Conservation (phyloP, 306 rosid genomes). For the Cucurbita maxima region DNA sequence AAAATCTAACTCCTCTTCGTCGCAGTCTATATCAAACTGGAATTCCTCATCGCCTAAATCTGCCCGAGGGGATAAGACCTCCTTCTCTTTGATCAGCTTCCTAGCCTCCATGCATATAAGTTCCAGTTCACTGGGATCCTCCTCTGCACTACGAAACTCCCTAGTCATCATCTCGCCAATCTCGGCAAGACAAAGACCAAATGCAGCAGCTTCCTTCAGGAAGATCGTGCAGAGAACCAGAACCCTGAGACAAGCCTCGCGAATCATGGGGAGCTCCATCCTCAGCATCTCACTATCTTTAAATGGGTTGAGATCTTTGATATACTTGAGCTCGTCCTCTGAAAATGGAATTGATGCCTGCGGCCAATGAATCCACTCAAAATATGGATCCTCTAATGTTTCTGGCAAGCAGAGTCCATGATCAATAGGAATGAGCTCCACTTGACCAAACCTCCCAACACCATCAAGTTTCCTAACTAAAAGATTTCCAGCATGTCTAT, state of each 20-base stretch:
- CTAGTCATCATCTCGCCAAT: constrained; percentile 98
- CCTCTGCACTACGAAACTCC: constrained; percentile 73
- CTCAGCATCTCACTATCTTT: constrained; percentile 61
- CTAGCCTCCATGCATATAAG: constrained; percentile 76
- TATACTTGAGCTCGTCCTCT: constrained; percentile 79
- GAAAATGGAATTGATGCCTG: constrained; percentile 94
- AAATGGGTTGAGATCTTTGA: constrained; percentile 38
- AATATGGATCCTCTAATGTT: constrained; percentile 85
- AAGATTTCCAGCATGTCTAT: constrained; percentile 95
- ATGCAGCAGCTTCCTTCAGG: constrained; percentile 68
- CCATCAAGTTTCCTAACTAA: constrained; percentile 74
- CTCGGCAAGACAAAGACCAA: constrained; percentile 81
- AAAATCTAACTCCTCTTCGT: constrained; percentile 30
- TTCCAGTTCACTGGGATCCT: constrained; percentile 95
- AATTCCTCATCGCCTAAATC: constrained; percentile 39
- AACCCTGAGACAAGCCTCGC: constrained; percentile 88
- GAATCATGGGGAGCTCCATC: constrained; percentile 84
- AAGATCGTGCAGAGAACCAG: constrained; percentile 79
- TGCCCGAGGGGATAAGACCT: constrained; percentile 38
- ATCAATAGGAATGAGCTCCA: constrained; percentile 91
- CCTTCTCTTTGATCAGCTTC: constrained; percentile 55
- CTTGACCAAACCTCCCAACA: constrained; percentile 70
- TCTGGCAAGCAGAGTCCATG: constrained; percentile 98
- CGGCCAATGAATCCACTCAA: constrained; percentile 99
- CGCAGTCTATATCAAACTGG: constrained; percentile 59